A percentile compares a stretch with the other conserved stretches of the same genome.
Conservation (phyloP, 768 basidiomycete genomes). For the Phaeotremella skinneri region DNA sequence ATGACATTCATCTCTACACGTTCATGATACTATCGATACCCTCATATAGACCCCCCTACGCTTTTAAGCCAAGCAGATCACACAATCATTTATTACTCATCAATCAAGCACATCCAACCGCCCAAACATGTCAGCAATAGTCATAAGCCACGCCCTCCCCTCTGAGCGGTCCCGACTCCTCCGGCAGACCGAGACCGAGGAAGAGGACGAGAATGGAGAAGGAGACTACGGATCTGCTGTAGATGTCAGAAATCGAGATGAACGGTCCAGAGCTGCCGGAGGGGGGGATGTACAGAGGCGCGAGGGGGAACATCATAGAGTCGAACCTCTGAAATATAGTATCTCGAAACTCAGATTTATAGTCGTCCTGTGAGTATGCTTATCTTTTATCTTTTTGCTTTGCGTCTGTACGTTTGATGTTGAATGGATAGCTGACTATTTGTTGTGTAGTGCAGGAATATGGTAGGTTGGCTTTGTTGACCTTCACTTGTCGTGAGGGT, state of each 20-base stretch:
- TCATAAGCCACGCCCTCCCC: conserved; percentile 27
- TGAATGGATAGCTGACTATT: not conserved
- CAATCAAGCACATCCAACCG: not conserved
- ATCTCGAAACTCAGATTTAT: conserved; percentile 30
- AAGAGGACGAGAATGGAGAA: not conserved
- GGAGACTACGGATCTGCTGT: not conserved
- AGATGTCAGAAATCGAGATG: not conserved
- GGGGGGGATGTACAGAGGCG: not conserved
- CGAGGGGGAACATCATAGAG: not conserved
- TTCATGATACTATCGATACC: too few species aligned
- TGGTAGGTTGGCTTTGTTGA: conserved; percentile 4
- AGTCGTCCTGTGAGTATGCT: not conserved
- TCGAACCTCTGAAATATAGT: conserved; percentile 25
- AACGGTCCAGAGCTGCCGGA: not conserved
- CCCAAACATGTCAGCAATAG: conserved; percentile 36
- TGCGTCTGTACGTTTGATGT: not conserved
- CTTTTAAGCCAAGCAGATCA: too few species aligned
- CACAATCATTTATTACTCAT: not conserved
- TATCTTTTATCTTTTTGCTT: not conserved
- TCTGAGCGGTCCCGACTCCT: conserved; percentile 12
- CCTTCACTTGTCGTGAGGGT: not conserved
- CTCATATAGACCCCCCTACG: too few species aligned
- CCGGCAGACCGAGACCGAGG: not conserved
- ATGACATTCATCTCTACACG: too few species aligned
- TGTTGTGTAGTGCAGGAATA: not conserved